Percentiles rank a stretch among this genome's conserved stretches.
These are phyloP conservation scores for Sergeia podlipaevii DNA, from an alignment of 208 protist species.

Conservation along the genomic window DNA sequence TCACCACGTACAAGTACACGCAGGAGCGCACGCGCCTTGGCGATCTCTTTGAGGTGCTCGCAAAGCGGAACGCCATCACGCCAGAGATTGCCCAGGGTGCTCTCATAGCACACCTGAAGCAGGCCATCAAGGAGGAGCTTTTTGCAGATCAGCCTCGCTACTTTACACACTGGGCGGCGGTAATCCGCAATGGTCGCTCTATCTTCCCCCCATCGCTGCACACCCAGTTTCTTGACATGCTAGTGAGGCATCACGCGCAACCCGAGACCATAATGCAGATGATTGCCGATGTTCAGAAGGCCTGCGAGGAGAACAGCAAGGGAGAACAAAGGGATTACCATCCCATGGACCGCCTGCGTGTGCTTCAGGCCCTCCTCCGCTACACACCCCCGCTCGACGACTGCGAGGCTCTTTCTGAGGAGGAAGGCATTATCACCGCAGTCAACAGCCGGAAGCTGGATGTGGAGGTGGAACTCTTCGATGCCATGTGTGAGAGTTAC, in stretches of 20 bases:
- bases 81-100: constrained; percentile 41
- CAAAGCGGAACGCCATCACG: constrained; percentile 36
- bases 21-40: constrained; percentile 66
- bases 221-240: constrained; percentile 65
- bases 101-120: constrained; percentile 51
- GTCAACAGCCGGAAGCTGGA: constrained; percentile 24
- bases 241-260: constrained; percentile 47
- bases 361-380: constrained; percentile 72
- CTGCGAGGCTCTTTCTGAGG: constrained; percentile 10
- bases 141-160: constrained; percentile 71
- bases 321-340: constrained; percentile 43
- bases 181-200: constrained; percentile 54
- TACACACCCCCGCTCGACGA: constrained; percentile 54
- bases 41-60: constrained; percentile 70
- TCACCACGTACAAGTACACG: constrained; percentile 62
- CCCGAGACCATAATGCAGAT: constrained; percentile 38
- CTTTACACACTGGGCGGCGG: constrained; percentile 70
- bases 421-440: constrained; percentile 10
- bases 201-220: constrained; percentile 66
- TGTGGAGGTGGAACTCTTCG: constrained; percentile 55
- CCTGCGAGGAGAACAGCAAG: constrained; percentile 25
- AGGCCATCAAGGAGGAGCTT: constrained; percentile 56
- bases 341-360: constrained; percentile 64
- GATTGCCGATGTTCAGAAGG: constrained; percentile 40
- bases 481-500: constrained; percentile 42